Conservation (phyloP, 306 rosid species). For the Prunus fruticosa region DNA sequence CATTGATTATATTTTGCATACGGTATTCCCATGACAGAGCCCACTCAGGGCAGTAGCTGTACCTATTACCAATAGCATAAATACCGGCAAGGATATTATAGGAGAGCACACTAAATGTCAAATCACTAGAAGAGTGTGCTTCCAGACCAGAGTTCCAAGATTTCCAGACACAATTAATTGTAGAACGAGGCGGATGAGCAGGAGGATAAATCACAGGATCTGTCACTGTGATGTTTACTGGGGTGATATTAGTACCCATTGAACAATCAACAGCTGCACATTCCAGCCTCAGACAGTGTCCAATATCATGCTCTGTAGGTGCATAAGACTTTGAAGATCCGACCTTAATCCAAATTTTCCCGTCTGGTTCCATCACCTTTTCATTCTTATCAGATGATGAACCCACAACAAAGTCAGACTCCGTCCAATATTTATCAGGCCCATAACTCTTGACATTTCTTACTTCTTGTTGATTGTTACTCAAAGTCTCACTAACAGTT, state of each 20-base stretch:
- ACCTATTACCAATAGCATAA: neutral
- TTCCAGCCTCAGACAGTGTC: constrained; percentile 21
- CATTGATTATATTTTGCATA: constrained; percentile 22
- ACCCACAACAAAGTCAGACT: neutral
- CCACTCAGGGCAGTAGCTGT: constrained; percentile 27
- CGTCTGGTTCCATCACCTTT: neutral
- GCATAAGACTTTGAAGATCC: constrained; percentile 13
- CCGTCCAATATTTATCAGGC: constrained; percentile 9
- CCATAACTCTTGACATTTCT: constrained; percentile 15
- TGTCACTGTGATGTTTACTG: neutral
- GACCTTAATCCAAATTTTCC: constrained; percentile 18
- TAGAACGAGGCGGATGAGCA: constrained; percentile 13
- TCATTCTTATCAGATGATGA: neutral
- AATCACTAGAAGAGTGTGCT: constrained; percentile 4
- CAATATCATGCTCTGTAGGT: constrained; percentile 28
- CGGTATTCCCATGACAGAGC: constrained; percentile 39
- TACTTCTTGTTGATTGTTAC: neutral
- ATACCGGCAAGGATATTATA: constrained; percentile 31
- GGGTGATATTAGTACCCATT: constrained; percentile 7
- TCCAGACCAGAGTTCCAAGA: neutral
- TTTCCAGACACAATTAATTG: neutral
- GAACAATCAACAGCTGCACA: constrained; percentile 27
- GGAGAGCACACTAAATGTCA: constrained; percentile 32
- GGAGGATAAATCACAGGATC: constrained; percentile 27
- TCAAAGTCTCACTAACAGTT: neutral